A percentile compares a stretch with the other conserved stretches of the same genome.
These are phyloP conservation scores for Leccinum laetum DNA, from an alignment of 1,284 basidiomycete genomes.

Conservation along the genomic window DNA sequence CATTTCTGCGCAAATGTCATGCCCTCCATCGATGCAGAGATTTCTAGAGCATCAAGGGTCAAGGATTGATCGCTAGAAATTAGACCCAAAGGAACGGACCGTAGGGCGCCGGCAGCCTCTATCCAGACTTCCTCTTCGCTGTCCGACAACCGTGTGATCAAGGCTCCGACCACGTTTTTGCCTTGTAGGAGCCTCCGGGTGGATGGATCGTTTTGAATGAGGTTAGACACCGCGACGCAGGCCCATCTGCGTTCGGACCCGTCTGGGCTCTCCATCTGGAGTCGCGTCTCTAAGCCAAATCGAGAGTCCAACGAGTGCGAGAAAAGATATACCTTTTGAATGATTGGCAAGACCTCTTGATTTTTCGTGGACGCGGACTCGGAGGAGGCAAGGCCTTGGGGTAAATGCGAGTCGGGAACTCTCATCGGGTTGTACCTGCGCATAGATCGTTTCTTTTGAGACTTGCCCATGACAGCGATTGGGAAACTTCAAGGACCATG, in stretches of 20 bases:
- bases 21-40: slow-evolving; percentile 91
- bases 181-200: slow-evolving; percentile 87
- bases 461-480: slow-evolving; percentile 72
- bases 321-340: slow-evolving; percentile 68
- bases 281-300: background rate
- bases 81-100: slow-evolving; percentile 41
- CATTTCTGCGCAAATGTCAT: slow-evolving; percentile 95
- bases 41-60: slow-evolving; percentile 54
- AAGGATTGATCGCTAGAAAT: slow-evolving; percentile 1
- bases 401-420: slow-evolving; percentile 88
- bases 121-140: slow-evolving; percentile 84
- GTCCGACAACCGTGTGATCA: slow-evolving; percentile 82
- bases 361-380: slow-evolving; percentile 72
- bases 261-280: slow-evolving; percentile 65
- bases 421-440: slow-evolving; percentile 89
- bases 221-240: slow-evolving; percentile 87
- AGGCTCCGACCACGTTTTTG: slow-evolving; percentile 84
- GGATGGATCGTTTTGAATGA: slow-evolving; percentile 88
- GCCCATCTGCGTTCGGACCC: slow-evolving; percentile 87
- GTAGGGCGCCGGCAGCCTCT: slow-evolving; percentile 82
- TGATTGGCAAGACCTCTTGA: slow-evolving; percentile 79
- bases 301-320: too few relatives aligned
- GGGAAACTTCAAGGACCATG: background rate
- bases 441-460: slow-evolving; percentile 79
- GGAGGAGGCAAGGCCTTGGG: slow-evolving; percentile 72